Base-by-base conservation (phyloP, 176 grass and related monocot species). In the Raddia distichophylla region DNA sequence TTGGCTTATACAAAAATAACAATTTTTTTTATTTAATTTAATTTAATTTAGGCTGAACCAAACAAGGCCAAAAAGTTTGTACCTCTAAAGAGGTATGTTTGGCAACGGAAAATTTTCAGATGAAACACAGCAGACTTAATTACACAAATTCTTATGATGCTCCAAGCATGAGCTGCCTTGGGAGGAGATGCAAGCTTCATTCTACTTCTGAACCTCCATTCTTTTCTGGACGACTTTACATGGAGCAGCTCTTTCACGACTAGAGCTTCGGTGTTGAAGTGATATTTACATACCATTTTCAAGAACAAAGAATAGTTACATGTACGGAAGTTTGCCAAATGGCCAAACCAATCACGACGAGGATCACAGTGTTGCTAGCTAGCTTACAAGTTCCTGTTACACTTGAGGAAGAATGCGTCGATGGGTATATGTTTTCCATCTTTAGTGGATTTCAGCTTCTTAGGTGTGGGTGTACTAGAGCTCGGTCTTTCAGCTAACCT, bases 391-490 rank as follows among this genome's bases (percentile, higher is more conserved):
- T 77, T 82, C 47, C 82, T 96, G 65, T 91, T 80, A 71, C 73
- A 43, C 76, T 85, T 97, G 10, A 42, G 60, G 53, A 97, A 97
- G 70, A 94, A 97, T 33, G 87, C 86, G 60, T 97, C 91, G 60
- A 97, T 94, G 19, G 94, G 91, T 76, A 92, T 90, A 47, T 90
- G 88, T 55, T 89, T 94, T 61, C 85, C 94, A 69, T 88, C 76
- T 72, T 66, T 89, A 19, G 80, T 78, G 64, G 76, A 46, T 72
- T 92, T 97, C 16, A 77, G 68, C 74, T 89, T 97, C 72, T 84
- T 84, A 8, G 76, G 74, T 20, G 63, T 91, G 19, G 75, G 64
- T 75, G 87, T 80, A 22, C 33, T 46, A 50, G 68, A 74, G 9
- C 17, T 73, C 57, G 76, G 60, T 50, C 80, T 87, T 40, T 83